Evolutionary conservation across 345 rosid species (phyloP).

Genomic region (Tarenaya hassleriana): DNA sequence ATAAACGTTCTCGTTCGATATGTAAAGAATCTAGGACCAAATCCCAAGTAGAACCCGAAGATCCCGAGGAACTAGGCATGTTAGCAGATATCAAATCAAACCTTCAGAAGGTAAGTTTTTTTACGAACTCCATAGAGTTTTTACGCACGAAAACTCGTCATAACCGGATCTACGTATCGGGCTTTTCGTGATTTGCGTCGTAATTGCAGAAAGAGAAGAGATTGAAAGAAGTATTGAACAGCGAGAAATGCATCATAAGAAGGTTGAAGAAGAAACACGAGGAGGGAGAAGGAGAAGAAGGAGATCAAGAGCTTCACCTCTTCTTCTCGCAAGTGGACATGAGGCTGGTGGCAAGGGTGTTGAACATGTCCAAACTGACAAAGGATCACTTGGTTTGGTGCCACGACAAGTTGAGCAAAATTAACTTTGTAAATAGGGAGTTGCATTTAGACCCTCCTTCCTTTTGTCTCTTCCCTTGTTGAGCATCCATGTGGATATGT

Average conservation of each 20-base stretch:
- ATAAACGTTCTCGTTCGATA: conserved; percentile 42
- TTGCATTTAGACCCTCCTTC: conserved; percentile 77
- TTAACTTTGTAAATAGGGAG: conserved; percentile 53
- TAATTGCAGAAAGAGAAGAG: conserved; percentile 72
- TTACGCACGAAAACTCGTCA: conserved; percentile 8
- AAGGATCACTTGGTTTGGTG: conserved; percentile 83
- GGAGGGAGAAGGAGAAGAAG: conserved; percentile 24
- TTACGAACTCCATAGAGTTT: no score
- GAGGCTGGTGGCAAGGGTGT: neutral
- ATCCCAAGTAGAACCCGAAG: conserved; percentile 53
- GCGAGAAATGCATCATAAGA: conserved; percentile 48
- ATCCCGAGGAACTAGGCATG: conserved; percentile 43
- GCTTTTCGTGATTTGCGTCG: no score
- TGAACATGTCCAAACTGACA: conserved; percentile 70
- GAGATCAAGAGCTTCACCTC: conserved; percentile 25
- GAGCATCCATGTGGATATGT: conserved; percentile 19
- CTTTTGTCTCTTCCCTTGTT: conserved; percentile 70
- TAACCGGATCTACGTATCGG: no score
- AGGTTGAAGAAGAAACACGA: conserved; percentile 52
- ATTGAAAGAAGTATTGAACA: conserved; percentile 56
- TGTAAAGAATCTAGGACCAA: conserved; percentile 38
- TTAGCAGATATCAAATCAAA: conserved; percentile 37
- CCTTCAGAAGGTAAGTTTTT: conserved; percentile 57
- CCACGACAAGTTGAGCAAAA: conserved; percentile 48
- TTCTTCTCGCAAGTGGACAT: no score